Percentiles rank a stretch among this genome's conserved stretches.
phyloP scores from a whole-genome alignment of 345 rosid genomes.

The Draba incana region DNA sequence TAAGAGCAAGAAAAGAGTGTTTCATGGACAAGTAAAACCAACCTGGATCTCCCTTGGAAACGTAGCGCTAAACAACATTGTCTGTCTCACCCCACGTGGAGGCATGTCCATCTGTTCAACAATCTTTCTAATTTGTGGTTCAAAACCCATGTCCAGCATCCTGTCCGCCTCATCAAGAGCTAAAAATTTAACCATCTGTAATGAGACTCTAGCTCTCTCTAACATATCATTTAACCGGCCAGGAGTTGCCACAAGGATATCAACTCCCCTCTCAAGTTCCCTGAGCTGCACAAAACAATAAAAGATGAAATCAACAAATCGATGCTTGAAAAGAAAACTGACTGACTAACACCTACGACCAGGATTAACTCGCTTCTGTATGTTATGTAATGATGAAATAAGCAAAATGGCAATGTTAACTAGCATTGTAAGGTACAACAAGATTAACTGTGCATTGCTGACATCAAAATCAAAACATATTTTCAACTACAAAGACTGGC shows the following conservation, averaged over 20 bases:
- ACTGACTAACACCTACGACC: conserved; percentile 6
- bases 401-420: neutral
- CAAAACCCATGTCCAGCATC: conserved; percentile 99
- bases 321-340: neutral
- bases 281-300: conserved; percentile 62
- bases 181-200: conserved; percentile 83
- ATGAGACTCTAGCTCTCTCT: conserved; percentile 95
- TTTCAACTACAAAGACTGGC: conserved; percentile 7
- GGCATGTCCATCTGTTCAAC: conserved; percentile 99
- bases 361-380: conserved; percentile 2
- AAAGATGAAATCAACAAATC: conserved; percentile 18
- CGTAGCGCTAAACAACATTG: conserved; percentile 98
- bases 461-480: neutral
- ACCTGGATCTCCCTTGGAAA: conserved; percentile 99
- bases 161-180: conserved; percentile 99
- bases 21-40: conserved; percentile 17
- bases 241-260: conserved; percentile 98
- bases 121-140: conserved; percentile 96
- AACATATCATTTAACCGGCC: conserved; percentile 95
- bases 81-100: conserved; percentile 79
- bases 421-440: neutral
- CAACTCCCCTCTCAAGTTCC: conserved; percentile 96
- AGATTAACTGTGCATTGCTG: neutral
- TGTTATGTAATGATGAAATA: conserved; percentile 20
- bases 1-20: conserved; percentile 2